Conservation (phyloP, 208 protist genomes). For the Leishmania lainsoni region DNA sequence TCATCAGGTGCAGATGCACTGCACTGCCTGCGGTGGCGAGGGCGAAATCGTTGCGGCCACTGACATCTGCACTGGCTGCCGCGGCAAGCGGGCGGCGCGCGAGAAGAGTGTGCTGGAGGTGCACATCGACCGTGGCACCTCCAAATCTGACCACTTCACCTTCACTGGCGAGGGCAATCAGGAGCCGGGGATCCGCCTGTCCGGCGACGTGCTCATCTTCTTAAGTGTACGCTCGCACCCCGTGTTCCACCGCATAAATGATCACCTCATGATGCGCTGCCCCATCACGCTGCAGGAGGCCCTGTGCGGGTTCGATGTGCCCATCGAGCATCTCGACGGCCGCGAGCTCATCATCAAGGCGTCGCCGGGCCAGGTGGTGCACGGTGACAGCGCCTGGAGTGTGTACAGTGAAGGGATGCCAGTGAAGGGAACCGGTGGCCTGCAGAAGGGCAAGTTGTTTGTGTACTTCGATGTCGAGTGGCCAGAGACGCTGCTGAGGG, state of each 20-base stretch:
- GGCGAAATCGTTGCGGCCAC: constrained; percentile 73
- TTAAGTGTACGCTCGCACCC: constrained; percentile 92
- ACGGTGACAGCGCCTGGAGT: constrained; percentile 68
- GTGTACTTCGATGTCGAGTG: constrained; percentile 89
- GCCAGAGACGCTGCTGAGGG: constrained; percentile 55
- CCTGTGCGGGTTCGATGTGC: constrained; percentile 91
- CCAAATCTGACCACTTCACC: constrained; percentile 90
- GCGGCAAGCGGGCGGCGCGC: constrained; percentile 88
- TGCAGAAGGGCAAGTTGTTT: constrained; percentile 79
- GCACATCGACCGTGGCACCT: constrained; percentile 95
- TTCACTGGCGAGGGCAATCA: constrained; percentile 96
- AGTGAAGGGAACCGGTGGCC: constrained; percentile 67
- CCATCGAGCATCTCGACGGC: constrained; percentile 91
- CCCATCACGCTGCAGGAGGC: constrained; percentile 93
- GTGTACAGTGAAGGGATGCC: constrained; percentile 93
- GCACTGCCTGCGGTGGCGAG: constrained; percentile 90
- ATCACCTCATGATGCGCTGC: constrained; percentile 93
- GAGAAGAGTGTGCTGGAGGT: constrained; percentile 96
- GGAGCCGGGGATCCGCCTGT: constrained; percentile 68
- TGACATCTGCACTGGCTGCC: constrained; percentile 94
- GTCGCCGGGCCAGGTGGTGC: constrained; percentile 73
- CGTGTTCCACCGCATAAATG: constrained; percentile 90
- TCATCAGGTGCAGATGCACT: constrained; percentile 90
- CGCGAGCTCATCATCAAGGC: constrained; percentile 73
- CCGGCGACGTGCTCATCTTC: constrained; percentile 97